phyloP scores from a whole-genome alignment of 805 yeast species.

The Yamadazyma kitorensis region DNA sequence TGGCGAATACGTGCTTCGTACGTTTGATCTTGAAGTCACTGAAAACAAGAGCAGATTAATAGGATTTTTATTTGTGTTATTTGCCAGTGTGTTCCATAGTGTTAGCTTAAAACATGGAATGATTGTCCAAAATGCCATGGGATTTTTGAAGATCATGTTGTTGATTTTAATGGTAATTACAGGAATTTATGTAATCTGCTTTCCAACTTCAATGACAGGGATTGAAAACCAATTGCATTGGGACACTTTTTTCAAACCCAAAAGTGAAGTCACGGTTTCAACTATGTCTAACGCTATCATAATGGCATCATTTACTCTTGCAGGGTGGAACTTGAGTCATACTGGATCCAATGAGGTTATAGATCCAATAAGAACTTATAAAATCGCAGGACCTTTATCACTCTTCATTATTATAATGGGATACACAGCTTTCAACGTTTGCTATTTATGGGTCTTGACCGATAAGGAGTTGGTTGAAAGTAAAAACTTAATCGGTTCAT shows the following conservation, averaged over 20 bases:
- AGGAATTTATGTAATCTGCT: conserved; percentile 53
- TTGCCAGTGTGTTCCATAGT: conserved; percentile 48
- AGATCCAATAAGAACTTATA: conserved; percentile 55
- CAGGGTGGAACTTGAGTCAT: conserved; percentile 65
- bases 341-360: conserved; percentile 59
- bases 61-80: conserved; percentile 26
- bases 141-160: conserved; percentile 56
- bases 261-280: conserved; percentile 36
- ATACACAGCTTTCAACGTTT: conserved; percentile 51
- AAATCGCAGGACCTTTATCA: conserved; percentile 59
- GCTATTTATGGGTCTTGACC: conserved; percentile 55
- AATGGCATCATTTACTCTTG: conserved; percentile 56
- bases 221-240: conserved; percentile 41
- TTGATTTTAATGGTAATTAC: conserved; percentile 53
- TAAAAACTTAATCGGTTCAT: conserved; percentile 59
- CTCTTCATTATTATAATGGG: conserved; percentile 46
- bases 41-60: conserved; percentile 33
- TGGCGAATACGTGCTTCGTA: conserved; percentile 55
- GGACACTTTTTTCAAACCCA: conserved; percentile 28
- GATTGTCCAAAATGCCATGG: conserved; percentile 58
- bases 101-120: conserved; percentile 60
- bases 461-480: conserved; percentile 51
- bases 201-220: conserved; percentile 46
- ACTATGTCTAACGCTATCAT: conserved; percentile 54
- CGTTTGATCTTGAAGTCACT: conserved; percentile 40